Evolutionary conservation across 441 rosid species (phyloP).

Genomic region (Brassica hybrid): DNA sequence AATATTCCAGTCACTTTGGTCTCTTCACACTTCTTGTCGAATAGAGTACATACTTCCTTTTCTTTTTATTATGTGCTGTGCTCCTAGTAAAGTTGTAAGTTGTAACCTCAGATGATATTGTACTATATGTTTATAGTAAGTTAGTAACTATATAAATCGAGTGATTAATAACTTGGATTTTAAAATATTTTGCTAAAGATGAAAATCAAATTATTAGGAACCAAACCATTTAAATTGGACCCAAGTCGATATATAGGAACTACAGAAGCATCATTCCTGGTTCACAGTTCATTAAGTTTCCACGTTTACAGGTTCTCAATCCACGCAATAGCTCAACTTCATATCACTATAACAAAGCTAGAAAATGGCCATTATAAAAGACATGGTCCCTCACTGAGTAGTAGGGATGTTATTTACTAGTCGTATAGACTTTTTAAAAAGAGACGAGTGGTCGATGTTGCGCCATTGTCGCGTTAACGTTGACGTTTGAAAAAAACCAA

Average conservation of each 20-base stretch:
- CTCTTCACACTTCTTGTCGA: too few species aligned
- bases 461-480: conserved; percentile 30
- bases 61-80: too few species aligned
- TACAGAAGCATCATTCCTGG: background rate
- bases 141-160: too few species aligned
- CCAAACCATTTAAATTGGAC: background rate
- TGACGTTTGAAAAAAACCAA: conserved; percentile 11
- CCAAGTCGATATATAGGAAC: background rate
- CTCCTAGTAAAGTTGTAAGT: too few species aligned
- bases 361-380: background rate
- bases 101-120: too few species aligned
- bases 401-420: background rate
- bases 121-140: too few species aligned
- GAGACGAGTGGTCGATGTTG: conserved; percentile 28
- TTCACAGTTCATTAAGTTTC: background rate
- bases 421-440: conserved; percentile 9
- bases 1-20: too few species aligned
- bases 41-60: too few species aligned
- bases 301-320: background rate
- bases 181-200: background rate
- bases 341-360: background rate
- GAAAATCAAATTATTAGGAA: background rate
- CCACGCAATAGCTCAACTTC: background rate
- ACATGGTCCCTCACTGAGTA: conserved; percentile 2
- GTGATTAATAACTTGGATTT: too few species aligned